Base-by-base conservation (phyloP, 2,329 filamentous ascomycete species). In the Sclerotinia borealis region DNA sequence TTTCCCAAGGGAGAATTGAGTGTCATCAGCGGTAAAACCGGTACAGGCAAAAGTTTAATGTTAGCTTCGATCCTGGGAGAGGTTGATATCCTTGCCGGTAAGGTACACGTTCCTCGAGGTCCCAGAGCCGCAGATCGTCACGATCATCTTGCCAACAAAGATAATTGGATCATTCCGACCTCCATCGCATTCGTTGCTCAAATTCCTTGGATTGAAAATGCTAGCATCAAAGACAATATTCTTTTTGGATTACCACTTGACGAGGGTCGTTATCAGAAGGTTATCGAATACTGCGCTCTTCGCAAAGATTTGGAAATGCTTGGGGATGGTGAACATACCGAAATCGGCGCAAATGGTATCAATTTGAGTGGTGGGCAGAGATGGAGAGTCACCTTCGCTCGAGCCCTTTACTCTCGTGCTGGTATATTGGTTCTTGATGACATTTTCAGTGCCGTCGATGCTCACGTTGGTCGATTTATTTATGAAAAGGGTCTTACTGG, bases 151-250 rank as follows among this genome's bases (percentile, higher is more conserved):
- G 89, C 89, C 2, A 88, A 77, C 17, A 76, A 71, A 52, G 75
- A 75, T 4, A 79, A 90, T 68, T 92, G 90, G 90, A 85, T 89
- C 50, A 81, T 92, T 19, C 82, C 86, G 9, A 81, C 82, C 3
- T 83, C 88, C 1, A 82, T 92, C 54, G 90, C 90, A 0, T 93
- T 87, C 69, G 88, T 93, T 39, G 85, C 88, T 1, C 69, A 93
- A 72, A 91, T 89, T 9, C 90, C 91, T 0, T 95, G 90, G 91
- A 90, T 95, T 55, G 90, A 93, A 72, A 93, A 93, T 69, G 89
- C 88, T 0, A 89, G 85, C 7, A 86, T 96, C 66, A 85, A 83
- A 63, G 86, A 92, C 50, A 96, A 95, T 69, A 89, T 95, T 58
- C 75, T 91, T 0, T 95, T 93, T 66, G 90, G 90, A 0, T 77